phyloP scores from a whole-genome alignment of 2,329 filamentous ascomycete genomes.

The Diaporthe citriasiana region DNA sequence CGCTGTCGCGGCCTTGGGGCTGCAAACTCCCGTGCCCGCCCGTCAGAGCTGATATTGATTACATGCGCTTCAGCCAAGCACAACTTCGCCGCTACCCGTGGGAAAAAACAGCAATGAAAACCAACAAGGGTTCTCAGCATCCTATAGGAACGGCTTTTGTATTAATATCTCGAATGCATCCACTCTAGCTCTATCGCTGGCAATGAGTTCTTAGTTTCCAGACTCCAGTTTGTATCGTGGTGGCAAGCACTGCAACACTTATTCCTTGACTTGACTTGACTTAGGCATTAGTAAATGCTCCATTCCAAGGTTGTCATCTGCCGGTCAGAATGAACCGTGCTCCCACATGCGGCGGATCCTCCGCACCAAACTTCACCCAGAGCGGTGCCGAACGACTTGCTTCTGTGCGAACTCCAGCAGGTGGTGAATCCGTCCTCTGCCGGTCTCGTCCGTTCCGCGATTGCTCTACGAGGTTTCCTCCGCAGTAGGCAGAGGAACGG shows the following conservation, averaged over 20 bases:
- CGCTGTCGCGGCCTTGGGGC: constrained; percentile 20
- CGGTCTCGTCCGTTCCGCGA: neutral
- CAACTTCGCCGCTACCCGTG: neutral
- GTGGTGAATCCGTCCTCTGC: neutral
- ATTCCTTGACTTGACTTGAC: neutral
- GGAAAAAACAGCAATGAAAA: neutral
- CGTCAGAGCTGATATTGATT: neutral
- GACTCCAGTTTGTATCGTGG: neutral
- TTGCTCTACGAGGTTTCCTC: constrained; percentile 58
- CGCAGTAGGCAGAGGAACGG: constrained; percentile 75
- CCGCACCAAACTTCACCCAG: neutral
- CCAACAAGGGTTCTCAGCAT: neutral
- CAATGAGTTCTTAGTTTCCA: neutral
- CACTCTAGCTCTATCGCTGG: constrained; percentile 28
- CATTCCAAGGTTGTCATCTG: neutral
- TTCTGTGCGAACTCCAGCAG: neutral
- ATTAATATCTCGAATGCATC: constrained; percentile 15
- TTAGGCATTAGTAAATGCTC: neutral
- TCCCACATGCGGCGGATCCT: neutral
- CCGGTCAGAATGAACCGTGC: neutral
- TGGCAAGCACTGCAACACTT: constrained; percentile 4
- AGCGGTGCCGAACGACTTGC: neutral
- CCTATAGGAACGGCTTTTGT: neutral
- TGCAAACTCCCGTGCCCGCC: neutral
- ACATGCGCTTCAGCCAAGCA: neutral